A percentile compares a stretch with the other conserved stretches of the same genome.
Conservation (phyloP, 306 rosid species). For the Fagus crenata region DNA sequence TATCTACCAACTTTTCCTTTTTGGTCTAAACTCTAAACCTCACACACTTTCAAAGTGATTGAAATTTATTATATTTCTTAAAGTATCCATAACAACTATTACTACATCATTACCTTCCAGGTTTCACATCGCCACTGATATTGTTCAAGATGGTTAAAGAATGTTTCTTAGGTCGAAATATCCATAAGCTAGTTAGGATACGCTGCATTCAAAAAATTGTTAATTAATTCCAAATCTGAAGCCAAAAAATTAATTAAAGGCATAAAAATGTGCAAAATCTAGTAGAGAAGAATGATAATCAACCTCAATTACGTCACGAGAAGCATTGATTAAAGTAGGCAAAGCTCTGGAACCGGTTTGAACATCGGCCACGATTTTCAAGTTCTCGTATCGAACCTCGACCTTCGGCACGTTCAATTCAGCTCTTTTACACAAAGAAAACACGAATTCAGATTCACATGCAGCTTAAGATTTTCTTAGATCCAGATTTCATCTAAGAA, state of each 20-base stretch:
- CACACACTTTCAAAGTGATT: no score
- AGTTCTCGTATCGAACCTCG: slow-evolving; percentile 60
- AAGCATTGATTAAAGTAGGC: slow-evolving; percentile 56
- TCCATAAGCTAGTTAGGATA: slow-evolving; percentile 44
- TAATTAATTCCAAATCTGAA: neutral
- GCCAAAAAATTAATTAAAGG: neutral
- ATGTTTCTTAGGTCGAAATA: slow-evolving; percentile 47
- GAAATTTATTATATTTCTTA: no score
- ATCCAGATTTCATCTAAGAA: neutral
- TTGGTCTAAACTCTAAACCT: neutral
- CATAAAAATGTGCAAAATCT: neutral
- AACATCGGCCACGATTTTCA: slow-evolving; percentile 60
- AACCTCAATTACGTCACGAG: slow-evolving; percentile 64
- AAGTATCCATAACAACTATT: no score
- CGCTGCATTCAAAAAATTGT: slow-evolving; percentile 37
- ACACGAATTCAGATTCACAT: neutral
- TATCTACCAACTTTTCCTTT: neutral
- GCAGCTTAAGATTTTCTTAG: neutral
- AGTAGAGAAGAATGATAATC: neutral
- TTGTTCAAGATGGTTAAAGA: slow-evolving; percentile 60
- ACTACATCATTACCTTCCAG: slow-evolving; percentile 55
- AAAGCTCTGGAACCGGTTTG: slow-evolving; percentile 68
- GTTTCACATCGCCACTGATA: slow-evolving; percentile 62
- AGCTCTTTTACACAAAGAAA: slow-evolving; percentile 40
- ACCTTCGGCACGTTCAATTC: slow-evolving; percentile 62